Base-by-base conservation (phyloP, 768 basidiomycete genomes). In the Amanita phalloides region DNA sequence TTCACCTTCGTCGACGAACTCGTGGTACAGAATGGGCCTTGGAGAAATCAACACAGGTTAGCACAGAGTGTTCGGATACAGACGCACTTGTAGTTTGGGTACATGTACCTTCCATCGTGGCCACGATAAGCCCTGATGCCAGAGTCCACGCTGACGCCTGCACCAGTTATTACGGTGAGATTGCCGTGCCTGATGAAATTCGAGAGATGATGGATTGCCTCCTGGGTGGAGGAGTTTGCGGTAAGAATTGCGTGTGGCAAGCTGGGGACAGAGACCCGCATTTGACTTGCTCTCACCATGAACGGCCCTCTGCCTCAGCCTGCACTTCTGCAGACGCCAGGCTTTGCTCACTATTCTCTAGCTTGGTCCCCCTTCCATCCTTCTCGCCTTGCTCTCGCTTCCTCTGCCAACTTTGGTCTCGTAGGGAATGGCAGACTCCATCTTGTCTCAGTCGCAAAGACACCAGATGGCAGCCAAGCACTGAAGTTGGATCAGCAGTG, bases 111-210 rank as follows among this genome's bases (percentile, higher is more conserved):
- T 13, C 93, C 93, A 61, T 94, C 88, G 55, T 72, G 63, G 36
- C 93, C 93, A 53, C 93, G 72, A 66, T 97, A 96, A n/a, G 93
- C 92, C 57, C 90, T 74, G 54, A 98, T 95, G 42, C 95, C 95
- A 25, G 87, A 90, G 65, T 97, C 95, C 26, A 97, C 93, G 63
- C 87, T 90, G 57, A 96, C 89, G 6, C 95, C 95, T 0, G 95
- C 95, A 2, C 93, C 93, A 0, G 91, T 93, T 50, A 97, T 64
- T 13, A 92, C 69, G 0, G 84, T 69, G 45, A 80, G 79, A 64
- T 80, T 84, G n/a, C 90, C 90, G 3, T 72, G 68, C 0, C 72
- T 67, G 17, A 95, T 65, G 59, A 94, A 94, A 2, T 71, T 63
- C 4, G 79, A 69, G 50, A 89, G 74, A 48, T 78, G 76, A 28